A percentile compares a stretch with the other conserved stretches of the same genome.
Evolutionary conservation across 768 basidiomycete species (phyloP).

Genomic region (Boletus rubescentipes): DNA sequence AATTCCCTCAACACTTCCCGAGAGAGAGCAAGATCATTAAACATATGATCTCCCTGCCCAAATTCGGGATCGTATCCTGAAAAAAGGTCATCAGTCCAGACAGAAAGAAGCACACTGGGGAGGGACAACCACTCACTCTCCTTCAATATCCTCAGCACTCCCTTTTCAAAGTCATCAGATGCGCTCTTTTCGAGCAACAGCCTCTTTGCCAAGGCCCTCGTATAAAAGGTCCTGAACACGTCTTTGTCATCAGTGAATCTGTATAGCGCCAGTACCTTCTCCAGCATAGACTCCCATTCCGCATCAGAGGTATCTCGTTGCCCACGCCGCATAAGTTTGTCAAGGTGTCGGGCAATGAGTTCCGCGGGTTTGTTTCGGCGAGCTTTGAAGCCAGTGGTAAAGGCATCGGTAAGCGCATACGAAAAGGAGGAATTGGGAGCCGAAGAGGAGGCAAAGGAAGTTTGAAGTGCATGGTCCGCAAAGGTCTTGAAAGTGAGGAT

Average conservation of each 20-base stretch:
- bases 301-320: conserved; percentile 66
- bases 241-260: conserved; percentile 91
- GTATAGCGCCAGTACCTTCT: conserved; percentile 71
- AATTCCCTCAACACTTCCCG: conserved; percentile 70
- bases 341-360: conserved; percentile 90
- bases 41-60: conserved; percentile 93
- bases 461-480: conserved; percentile 48
- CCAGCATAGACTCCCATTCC: conserved; percentile 61
- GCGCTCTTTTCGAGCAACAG: conserved; percentile 82
- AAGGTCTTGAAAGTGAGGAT: conserved; percentile 68
- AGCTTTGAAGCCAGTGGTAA: conserved; percentile 69
- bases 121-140: conserved; percentile 52
- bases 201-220: conserved; percentile 83
- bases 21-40: conserved; percentile 83
- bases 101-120: too few relatives aligned
- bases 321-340: conserved; percentile 83
- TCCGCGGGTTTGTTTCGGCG: conserved; percentile 85
- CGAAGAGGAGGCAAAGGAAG: conserved; percentile 49
- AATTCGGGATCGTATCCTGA: conserved; percentile 95
- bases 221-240: conserved; percentile 92
- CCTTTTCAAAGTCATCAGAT: conserved; percentile 82
- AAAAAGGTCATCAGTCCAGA: conserved; percentile 15
- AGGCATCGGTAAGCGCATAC: conserved; percentile 72
- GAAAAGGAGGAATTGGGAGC: conserved; percentile 54
- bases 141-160: conserved; percentile 82